phyloP scores from a whole-genome alignment of 257 asterid genomes.

The Eustoma russellianum region DNA sequence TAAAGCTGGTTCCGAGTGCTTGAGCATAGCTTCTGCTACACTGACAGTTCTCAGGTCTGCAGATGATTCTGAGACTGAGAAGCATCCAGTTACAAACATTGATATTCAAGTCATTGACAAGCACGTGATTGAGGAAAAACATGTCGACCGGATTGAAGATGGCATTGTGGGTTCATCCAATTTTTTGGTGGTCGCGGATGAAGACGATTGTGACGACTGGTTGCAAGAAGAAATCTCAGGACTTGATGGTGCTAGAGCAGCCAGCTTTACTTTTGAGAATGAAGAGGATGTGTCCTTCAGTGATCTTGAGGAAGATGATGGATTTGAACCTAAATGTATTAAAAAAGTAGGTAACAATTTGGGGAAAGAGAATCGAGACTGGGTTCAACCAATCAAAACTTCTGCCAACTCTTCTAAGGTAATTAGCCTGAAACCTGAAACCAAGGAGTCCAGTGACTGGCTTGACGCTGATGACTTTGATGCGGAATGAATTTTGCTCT shows the following conservation, averaged over 20 bases:
- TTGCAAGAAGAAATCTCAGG: conserved; percentile 70
- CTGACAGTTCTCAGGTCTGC: neutral
- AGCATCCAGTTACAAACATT: conserved; percentile 27
- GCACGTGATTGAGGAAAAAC: conserved; percentile 17
- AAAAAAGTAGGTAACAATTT: conserved; percentile 49
- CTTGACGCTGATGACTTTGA: conserved; percentile 44
- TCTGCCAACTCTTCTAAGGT: conserved; percentile 21
- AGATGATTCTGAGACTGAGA: conserved; percentile 23
- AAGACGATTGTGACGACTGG: conserved; percentile 92
- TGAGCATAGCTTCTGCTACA: conserved; percentile 11
- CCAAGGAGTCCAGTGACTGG: conserved; percentile 69
- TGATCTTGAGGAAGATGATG: conserved; percentile 90
- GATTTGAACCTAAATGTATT: conserved; percentile 36
- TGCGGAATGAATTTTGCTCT: conserved; percentile 24
- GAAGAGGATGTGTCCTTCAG: conserved; percentile 97
- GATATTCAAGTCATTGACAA: conserved; percentile 30
- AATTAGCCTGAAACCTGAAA: conserved; percentile 18
- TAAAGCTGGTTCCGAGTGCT: neutral
- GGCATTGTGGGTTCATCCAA: conserved; percentile 19
- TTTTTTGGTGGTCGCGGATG: conserved; percentile 35
- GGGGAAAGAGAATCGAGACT: conserved; percentile 71
- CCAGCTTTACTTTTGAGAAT: conserved; percentile 44
- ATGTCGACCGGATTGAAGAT: conserved; percentile 16
- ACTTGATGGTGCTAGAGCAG: conserved; percentile 26
- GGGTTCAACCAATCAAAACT: conserved; percentile 68